Base-by-base conservation (phyloP, 306 rosid genomes). In the Cucurbita ficifolia region DNA sequence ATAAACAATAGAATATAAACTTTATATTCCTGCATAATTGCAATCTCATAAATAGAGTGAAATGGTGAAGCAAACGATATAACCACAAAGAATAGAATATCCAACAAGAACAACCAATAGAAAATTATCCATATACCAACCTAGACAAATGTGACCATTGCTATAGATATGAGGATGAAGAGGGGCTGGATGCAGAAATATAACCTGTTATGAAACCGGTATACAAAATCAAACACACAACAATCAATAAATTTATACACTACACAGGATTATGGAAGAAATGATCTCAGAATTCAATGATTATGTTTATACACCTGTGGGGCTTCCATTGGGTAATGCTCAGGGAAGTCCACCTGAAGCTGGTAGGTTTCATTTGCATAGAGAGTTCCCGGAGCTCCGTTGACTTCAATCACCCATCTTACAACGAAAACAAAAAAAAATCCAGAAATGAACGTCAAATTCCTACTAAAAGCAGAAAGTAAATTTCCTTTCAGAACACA, bases 321-420 rank as follows among this genome's bases (percentile, higher is more conserved):
- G 46, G 99, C 97, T 86, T 95, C 97, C 99, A 95, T 95, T 2
- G 97, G 99, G 78, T 95, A 95, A 88, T 95, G 90, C 89, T 95
- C 97, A 5, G 99, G 99, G 77, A 95, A 95, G 68, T 95, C 99
- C 1, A 95, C 97, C 90, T 95, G 99, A 82, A 95, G 99, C 87
- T 91, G 99, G 77, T 88, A 95, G 72, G 90, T 86, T 77, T 95
- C 99, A 71, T 89, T 95, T 4, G 90, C 72, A 74, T 91, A 95
- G 8, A 95, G 97, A 69, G 99, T 95, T 22, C 96, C 99, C 10
- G 96, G 91, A 79, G 97, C 99, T 72, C 99, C 99, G 83, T 78
- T 80, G 79, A 95, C 99, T 84, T 95, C 99, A 83, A 95, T 90
- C 68, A 95, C 96, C 99, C 99, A 95, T 90, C 99, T 91, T 85